Evolutionary conservation across 1,284 basidiomycete species (phyloP), one percentile per base, ranked within the genome.

Genomic region (Ustilago vetiveriae): DNA sequence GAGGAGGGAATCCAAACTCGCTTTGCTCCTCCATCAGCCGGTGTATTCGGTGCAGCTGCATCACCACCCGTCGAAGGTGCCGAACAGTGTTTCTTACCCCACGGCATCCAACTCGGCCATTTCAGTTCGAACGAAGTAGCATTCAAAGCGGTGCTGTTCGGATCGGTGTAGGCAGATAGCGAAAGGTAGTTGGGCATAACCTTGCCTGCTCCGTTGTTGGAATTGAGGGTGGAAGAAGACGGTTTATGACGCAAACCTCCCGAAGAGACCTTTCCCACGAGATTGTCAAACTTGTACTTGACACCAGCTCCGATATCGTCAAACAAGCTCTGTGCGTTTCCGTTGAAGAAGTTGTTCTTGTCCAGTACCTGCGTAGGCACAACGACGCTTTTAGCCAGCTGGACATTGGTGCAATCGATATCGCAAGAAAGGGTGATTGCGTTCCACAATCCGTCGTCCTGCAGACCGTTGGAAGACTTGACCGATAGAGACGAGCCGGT

Each of bases 81-180:
- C 3, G 58, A 16, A 0, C 57, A 23, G 0, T 45, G 16, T 14
- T 66, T 62, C 39, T 63, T 64, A 35, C 50, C 54, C 59, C 67
- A 78, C 0, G 75, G 75, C 47, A 78, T 59, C 74, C 75, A 78
- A 33, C 59, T 66, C 9, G 75, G 75, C 75, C 75, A 78, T 16
- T 64, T 62, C 45, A 67, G 26, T 22, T 63, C 47, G 42, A 75
- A 57, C 17, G 42, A 37, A 8, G 40, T 36, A 1, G 69, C 42
- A 24, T 24, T 37, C 27, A 63, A 56, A 2, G 52, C 44, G 14
- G 48, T 22, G 22, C 27, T 50, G 52, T 50, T 56, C 2, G 68
- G 66, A 21, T 70, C 58, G 21, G 58, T 72, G 46, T 68, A 72
- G 2, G 63, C 60, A 2, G 52, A 62, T 16, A 71, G 47, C 23